These are phyloP conservation scores for Ustilago lituana DNA, from an alignment of 1,284 basidiomycete species.

Conservation along the genomic window DNA sequence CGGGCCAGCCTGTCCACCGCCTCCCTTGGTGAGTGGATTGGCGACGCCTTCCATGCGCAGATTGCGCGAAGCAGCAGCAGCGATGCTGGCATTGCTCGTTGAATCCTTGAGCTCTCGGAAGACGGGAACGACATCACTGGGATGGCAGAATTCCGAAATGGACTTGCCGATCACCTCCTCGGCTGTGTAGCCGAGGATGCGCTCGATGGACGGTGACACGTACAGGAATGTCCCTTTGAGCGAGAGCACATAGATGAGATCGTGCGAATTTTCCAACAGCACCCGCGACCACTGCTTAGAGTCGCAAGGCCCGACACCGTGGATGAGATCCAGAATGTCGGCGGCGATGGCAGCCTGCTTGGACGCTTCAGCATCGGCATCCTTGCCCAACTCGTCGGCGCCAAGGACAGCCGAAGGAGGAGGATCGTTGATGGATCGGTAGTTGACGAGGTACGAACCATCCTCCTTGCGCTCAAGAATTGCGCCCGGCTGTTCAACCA, in stretches of 20 bases:
- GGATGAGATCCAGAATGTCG: constrained; percentile 48
- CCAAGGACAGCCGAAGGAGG: constrained; percentile 33
- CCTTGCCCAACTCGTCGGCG: constrained; percentile 35
- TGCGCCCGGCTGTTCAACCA: constrained; percentile 83
- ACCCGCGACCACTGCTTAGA: constrained; percentile 58
- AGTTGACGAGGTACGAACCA: constrained; percentile 62
- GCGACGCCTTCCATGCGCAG: constrained; percentile 49
- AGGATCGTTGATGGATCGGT: constrained; percentile 51
- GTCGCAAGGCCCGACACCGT: constrained; percentile 47
- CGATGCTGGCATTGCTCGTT: constrained; percentile 68
- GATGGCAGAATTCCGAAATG: constrained; percentile 83
- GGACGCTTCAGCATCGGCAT: constrained; percentile 39
- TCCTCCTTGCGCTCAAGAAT: constrained; percentile 72
- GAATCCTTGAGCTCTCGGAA: constrained; percentile 91
- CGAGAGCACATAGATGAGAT: constrained; percentile 88
- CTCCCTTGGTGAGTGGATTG: constrained; percentile 61
- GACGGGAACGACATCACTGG: constrained; percentile 86
- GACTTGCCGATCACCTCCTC: constrained; percentile 82
- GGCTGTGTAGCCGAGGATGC: constrained; percentile 68
- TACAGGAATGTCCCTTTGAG: constrained; percentile 94
- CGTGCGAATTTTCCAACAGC: constrained; percentile 68
- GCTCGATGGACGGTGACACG: constrained; percentile 73
- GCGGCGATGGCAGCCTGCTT: constrained; percentile 48
- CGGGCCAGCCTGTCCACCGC: constrained; percentile 62
- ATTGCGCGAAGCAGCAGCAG: constrained; percentile 58